phyloP scores from a whole-genome alignment of 352 stramenopile species.

The Pythium myriotylum region DNA sequence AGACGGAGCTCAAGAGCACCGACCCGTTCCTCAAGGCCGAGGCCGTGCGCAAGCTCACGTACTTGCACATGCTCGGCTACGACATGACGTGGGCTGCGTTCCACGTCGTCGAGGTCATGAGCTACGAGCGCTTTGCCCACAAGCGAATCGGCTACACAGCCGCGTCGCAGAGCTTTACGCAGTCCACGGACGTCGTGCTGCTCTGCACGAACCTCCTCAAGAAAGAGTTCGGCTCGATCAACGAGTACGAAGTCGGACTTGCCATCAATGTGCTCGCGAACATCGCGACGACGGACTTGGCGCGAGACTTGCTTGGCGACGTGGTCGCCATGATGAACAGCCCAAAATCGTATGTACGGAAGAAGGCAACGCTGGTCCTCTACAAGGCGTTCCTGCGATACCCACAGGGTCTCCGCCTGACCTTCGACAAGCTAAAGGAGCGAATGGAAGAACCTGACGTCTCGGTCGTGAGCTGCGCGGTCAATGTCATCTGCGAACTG shows the following conservation, averaged over 20 bases:
- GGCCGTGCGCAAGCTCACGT: constrained; percentile 97
- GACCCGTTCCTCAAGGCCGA: constrained; percentile 97
- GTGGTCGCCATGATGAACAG: constrained; percentile 93
- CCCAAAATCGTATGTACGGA: constrained; percentile 96
- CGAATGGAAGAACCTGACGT: constrained; percentile 96
- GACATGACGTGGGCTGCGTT: constrained; percentile 98
- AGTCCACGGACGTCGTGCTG: constrained; percentile 98
- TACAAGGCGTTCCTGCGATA: constrained; percentile 99
- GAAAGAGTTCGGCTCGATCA: constrained; percentile 93
- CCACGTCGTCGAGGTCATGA: constrained; percentile 98
- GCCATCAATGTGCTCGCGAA: constrained; percentile 99
- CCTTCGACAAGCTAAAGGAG: constrained; percentile 97
- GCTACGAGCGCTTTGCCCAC: constrained; percentile 93
- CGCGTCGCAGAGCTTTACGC: constrained; percentile 95
- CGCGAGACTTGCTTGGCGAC: constrained; percentile 92
- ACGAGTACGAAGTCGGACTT: constrained; percentile 96
- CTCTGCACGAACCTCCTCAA: constrained; percentile 99
- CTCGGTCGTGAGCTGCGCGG: constrained; percentile 96
- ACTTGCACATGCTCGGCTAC: constrained; percentile 98
- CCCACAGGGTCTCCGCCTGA: constrained; percentile 96
- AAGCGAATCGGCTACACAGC: constrained; percentile 97
- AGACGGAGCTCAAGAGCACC: constrained; percentile 95
- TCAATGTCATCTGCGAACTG: constrained; percentile 99
- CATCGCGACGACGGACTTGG: constrained; percentile 97
- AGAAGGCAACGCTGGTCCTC: constrained; percentile 98